A percentile compares a stretch with the other conserved stretches of the same genome.
These are phyloP conservation scores for Carex sylvatica DNA, from an alignment of 202 grass and related monocot species.

Conservation along the genomic window DNA sequence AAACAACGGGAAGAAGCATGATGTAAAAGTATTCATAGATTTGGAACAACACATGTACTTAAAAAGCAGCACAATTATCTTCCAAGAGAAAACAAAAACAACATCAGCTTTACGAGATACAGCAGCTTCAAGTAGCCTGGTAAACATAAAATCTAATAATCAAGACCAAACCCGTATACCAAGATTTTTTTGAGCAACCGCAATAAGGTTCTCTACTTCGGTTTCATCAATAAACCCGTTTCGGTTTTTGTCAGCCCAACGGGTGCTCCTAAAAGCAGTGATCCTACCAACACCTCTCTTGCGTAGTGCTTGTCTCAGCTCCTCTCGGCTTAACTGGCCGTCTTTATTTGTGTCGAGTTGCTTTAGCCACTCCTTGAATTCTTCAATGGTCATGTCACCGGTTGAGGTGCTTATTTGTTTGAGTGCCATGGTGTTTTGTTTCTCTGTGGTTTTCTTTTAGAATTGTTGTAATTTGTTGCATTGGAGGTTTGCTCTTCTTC, in stretches of 20 bases:
- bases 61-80: slow-evolving; percentile 5
- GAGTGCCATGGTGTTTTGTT: slow-evolving; percentile 45
- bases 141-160: slow-evolving; percentile 12
- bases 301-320: slow-evolving; percentile 64
- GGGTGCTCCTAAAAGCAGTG: slow-evolving; percentile 36
- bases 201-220: slow-evolving; percentile 66
- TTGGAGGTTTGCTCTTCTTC: not conserved
- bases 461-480: slow-evolving; percentile 4
- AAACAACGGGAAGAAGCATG: not conserved
- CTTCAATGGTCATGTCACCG: slow-evolving; percentile 44
- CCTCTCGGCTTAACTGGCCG: slow-evolving; percentile 50
- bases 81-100: not conserved
- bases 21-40: not conserved
- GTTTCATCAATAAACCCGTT: slow-evolving; percentile 54
- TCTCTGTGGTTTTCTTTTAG: slow-evolving; percentile 5
- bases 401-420: slow-evolving; percentile 14
- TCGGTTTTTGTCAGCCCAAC: slow-evolving; percentile 41
- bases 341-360: slow-evolving; percentile 63
- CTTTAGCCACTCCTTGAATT: slow-evolving; percentile 80
- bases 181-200: slow-evolving; percentile 51
- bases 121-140: not conserved
- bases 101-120: not conserved
- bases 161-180: slow-evolving; percentile 55
- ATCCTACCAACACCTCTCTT: slow-evolving; percentile 41
- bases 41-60: not conserved